Base-by-base conservation (phyloP, 2,329 filamentous ascomycete species). In the Paracoccidioides lutzii region DNA sequence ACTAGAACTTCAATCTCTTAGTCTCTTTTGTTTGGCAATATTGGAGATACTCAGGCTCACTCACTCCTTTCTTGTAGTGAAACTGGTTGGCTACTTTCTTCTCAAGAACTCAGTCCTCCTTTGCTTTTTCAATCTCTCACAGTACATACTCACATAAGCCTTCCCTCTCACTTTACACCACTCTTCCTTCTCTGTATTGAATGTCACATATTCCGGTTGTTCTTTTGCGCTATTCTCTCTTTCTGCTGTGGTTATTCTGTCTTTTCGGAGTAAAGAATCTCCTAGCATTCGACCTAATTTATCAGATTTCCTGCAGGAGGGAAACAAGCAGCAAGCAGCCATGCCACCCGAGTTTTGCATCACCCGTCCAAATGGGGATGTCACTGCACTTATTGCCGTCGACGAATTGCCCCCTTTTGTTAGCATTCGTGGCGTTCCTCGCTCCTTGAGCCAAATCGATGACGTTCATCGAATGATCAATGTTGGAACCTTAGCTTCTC, bases 391-490 rank as follows among this genome's bases (percentile, higher is more conserved):
- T 10, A 64, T 77, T 45, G 70, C 74, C 5, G 61, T 75, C 4
- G 75, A 76, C 58, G 75, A 77, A 59, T 64, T 77, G 1, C 73
- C 74, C 2, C 30, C 62, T 2, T 60, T 64, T 22, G 52, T 76
- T 42, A 59, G 60, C 3, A 66, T 77, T 52, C 65, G 64, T 35
- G 71, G 68, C 10, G 64, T 72, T 14, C 63, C 73, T 50, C 69
- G 72, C 14, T 62, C 54, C 5, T 57, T 76, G 9, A 62, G 57
- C 66, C 8, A 63, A 63, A 37, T 70, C 75, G 2, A 74, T 71
- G 5, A 65, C 69, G 32, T 71, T 70, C 44, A 75, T 76, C 73
- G 28, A 14, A 50, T 50, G 33, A 72, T 65, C 9, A 69, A 70
- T 53, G 61, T 74, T 53, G 74, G 74, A 9, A 63, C 68, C 9